Base-by-base conservation (phyloP, 1,284 basidiomycete genomes). In the Schizophyllum commune region DNA sequence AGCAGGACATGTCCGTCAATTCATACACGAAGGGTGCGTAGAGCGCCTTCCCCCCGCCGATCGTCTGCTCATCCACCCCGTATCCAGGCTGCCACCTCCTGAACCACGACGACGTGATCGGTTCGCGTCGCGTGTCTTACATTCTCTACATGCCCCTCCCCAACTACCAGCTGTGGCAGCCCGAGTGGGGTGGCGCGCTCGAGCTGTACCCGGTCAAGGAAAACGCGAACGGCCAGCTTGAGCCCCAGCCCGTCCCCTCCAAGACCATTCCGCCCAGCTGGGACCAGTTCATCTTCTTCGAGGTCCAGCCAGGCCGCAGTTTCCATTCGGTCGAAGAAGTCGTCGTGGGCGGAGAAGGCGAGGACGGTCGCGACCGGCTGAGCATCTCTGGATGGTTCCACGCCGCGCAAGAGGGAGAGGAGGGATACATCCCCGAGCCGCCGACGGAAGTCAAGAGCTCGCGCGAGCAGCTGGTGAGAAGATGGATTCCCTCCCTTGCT, bases 271-370 rank as follows among this genome's bases (percentile, higher is more conserved):
- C 86, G 0, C 92, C 92, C 13, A 88, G 88, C 67, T 98, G 96
- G 94, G 97, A 98, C 70, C 96, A 98, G 70, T 96, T 98, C 70
- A 86, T 97, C 52, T 94, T 98, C 74, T 99, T 99, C 73, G 91
- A 93, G 71, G 88, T 90, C 15, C 90, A 89, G 77, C 94, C 89
- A 0, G 93, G 96, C 0, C 82, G 84, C 72, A 98, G 94, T 69
- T 98, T 98, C 78, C 96, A 99, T 74, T 92, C 94, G 0, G 96
- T 99, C 6, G 93, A 98, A 71, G 96, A 99, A 73, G 96, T 98
- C 21, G 85, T 95, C n/a, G 88, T 93, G 0, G 89, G 83, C 2
- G 83, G 82, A 17, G 80, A 81, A 63, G 81, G 77, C 17, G 82
- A 86, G 66, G 88, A 90, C 64, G 87, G 86, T 0, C 75, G 86